Percentiles rank a stretch among this genome's conserved stretches.
Evolutionary conservation across 2,329 filamentous ascomycete genomes (phyloP).

Genomic region (Diaporthe caulivora): DNA sequence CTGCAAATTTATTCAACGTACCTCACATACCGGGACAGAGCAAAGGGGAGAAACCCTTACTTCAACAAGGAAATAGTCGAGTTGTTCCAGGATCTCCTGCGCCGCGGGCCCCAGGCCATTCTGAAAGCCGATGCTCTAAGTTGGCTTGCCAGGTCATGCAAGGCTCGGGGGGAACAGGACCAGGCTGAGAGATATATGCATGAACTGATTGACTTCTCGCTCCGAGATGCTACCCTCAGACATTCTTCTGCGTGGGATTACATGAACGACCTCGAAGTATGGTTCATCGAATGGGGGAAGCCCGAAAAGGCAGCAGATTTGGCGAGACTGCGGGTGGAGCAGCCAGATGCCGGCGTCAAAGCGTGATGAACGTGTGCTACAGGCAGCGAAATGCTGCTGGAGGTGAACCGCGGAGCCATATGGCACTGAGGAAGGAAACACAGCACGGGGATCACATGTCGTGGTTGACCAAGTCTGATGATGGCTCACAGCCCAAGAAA

Average conservation of each 20-base stretch:
- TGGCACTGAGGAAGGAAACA: too few relatives aligned
- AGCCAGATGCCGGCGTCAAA: neutral
- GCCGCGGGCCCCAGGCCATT: neutral
- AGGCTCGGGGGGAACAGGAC: conserved; percentile 10
- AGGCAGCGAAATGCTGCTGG: too few relatives aligned
- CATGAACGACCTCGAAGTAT: conserved; percentile 26
- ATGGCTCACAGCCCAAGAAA: too few relatives aligned
- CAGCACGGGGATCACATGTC: too few relatives aligned
- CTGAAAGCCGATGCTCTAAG: conserved; percentile 2
- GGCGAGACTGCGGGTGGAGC: conserved; percentile 1
- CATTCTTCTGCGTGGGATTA: neutral
- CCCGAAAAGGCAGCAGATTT: conserved; percentile 24
- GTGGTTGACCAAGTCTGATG: too few relatives aligned
- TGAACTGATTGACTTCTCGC: conserved; percentile 14
- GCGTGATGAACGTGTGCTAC: too few relatives aligned
- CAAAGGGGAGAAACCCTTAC: conserved; percentile 11
- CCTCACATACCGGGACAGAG: conserved; percentile 25
- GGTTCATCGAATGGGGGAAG: conserved; percentile 21
- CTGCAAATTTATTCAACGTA: conserved; percentile 24
- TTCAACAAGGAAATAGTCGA: neutral
- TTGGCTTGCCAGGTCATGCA: conserved; percentile 21
- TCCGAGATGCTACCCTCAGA: neutral
- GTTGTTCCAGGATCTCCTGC: conserved; percentile 15
- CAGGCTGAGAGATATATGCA: conserved; percentile 30
- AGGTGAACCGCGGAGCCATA: too few relatives aligned